Conservation (phyloP, 1,284 basidiomycete species). For the Melampsora larici-populina region DNA sequence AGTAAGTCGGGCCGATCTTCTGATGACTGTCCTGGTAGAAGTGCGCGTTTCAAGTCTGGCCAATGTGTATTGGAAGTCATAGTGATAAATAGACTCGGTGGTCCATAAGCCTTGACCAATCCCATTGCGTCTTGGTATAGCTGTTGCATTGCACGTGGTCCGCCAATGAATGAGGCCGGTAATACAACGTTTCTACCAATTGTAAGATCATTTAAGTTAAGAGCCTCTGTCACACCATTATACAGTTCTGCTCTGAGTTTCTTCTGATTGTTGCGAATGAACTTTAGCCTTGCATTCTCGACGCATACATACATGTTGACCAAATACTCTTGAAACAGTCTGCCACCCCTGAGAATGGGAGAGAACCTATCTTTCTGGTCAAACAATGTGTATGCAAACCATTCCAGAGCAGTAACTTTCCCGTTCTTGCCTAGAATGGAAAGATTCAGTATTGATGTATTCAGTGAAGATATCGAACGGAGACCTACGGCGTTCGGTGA, state of each 20-base stretch:
- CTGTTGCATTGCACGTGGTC: no score
- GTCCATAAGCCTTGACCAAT: no score
- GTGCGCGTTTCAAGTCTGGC: no score
- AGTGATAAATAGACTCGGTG: no score
- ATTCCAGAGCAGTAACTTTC: neutral
- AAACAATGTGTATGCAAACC: neutral
- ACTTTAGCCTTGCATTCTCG: neutral
- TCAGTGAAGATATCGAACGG: neutral
- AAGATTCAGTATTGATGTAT: neutral
- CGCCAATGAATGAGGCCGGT: no score
- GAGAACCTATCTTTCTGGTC: neutral
- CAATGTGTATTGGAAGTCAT: no score
- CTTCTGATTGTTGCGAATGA: neutral
- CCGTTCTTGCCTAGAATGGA: neutral
- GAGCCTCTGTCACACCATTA: neutral
- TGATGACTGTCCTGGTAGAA: no score
- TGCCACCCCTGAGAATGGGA: neutral
- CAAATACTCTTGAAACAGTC: neutral
- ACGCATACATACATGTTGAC: neutral
- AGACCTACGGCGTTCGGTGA: neutral
- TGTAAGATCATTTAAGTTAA: conserved; percentile 55
- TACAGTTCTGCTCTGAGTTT: neutral
- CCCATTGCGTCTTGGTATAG: no score
- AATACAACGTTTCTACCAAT: conserved; percentile 56
- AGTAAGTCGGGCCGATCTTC: no score